Evolutionary conservation across 805 yeast genomes (phyloP).

Genomic region (Lachancea nothofagi): DNA sequence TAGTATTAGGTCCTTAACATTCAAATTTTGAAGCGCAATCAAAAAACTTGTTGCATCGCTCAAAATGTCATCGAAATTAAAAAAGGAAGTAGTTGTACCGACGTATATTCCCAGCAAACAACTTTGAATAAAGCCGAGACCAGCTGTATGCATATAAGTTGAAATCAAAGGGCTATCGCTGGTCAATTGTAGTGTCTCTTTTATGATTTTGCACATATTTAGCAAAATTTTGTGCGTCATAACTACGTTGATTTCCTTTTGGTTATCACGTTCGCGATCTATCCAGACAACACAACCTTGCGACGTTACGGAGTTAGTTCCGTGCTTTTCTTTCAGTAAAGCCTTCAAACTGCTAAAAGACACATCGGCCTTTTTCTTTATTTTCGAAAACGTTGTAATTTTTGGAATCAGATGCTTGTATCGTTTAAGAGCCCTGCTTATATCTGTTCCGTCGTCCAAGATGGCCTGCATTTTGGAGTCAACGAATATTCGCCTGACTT

Average conservation of each 20-base stretch:
- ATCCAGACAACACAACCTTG: slow-evolving; percentile 29
- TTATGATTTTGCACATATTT: slow-evolving; percentile 79
- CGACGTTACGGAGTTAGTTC: slow-evolving; percentile 16
- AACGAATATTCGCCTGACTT: slow-evolving; percentile 65
- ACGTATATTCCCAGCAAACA: slow-evolving; percentile 75
- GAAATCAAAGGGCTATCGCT: slow-evolving; percentile 72
- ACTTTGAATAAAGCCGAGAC: slow-evolving; percentile 87
- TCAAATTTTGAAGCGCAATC: slow-evolving; percentile 63
- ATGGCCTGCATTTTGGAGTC: slow-evolving; percentile 39
- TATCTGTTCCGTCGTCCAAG: slow-evolving; percentile 21
- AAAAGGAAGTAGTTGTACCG: slow-evolving; percentile 79
- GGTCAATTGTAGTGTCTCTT: slow-evolving; percentile 84
- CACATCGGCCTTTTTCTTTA: slow-evolving; percentile 24
- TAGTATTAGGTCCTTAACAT: slow-evolving; percentile 79
- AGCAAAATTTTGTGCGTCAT: slow-evolving; percentile 57
- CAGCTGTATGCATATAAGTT: slow-evolving; percentile 76
- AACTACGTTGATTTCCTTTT: slow-evolving; percentile 25
- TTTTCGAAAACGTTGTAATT: slow-evolving; percentile 29
- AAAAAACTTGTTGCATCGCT: slow-evolving; percentile 68
- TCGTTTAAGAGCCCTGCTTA: slow-evolving; percentile 24
- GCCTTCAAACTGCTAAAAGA: slow-evolving; percentile 19
- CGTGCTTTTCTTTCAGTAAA: slow-evolving; percentile 17
- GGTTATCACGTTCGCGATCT: slow-evolving; percentile 21
- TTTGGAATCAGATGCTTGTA: slow-evolving; percentile 26
- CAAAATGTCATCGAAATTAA: slow-evolving; percentile 73